Conservation (phyloP, 345 rosid species). For the Ricinus communis region DNA sequence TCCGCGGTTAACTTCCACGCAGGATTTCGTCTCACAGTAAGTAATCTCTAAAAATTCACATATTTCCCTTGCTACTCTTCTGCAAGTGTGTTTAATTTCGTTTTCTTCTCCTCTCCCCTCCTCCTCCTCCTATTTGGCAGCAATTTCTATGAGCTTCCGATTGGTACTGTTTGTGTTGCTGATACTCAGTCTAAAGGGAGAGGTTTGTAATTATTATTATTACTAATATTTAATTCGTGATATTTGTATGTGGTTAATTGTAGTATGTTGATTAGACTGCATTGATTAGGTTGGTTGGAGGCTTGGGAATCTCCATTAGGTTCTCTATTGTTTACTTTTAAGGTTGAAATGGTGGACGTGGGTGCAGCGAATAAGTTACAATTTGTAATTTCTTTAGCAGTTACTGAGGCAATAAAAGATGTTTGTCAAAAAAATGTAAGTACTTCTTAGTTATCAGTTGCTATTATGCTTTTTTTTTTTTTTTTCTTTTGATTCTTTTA, state of each 20-base stretch:
- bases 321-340: constrained; percentile 84
- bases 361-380: constrained; percentile 71
- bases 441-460: too few species aligned
- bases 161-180: constrained; percentile 76
- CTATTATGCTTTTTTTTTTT: neutral
- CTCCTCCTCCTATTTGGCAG: too few species aligned
- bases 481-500: too few species aligned
- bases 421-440: constrained; percentile 62
- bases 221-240: too few species aligned
- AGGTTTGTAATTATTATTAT: constrained; percentile 43
- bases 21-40: constrained; percentile 75
- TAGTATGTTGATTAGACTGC: neutral
- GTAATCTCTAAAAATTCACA: too few species aligned
- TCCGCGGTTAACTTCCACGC: constrained; percentile 71
- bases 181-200: constrained; percentile 77
- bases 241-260: neutral
- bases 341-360: constrained; percentile 79
- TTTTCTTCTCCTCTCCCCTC: too few species aligned
- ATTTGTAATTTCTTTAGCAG: constrained; percentile 81
- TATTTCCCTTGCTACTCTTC: neutral
- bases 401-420: constrained; percentile 78
- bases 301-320: constrained; percentile 86
- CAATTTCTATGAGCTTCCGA: constrained; percentile 81
- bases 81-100: neutral
- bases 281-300: constrained; percentile 63